Base-by-base conservation (phyloP, 208 protist genomes). In the Vickermania ingenoplastis region DNA sequence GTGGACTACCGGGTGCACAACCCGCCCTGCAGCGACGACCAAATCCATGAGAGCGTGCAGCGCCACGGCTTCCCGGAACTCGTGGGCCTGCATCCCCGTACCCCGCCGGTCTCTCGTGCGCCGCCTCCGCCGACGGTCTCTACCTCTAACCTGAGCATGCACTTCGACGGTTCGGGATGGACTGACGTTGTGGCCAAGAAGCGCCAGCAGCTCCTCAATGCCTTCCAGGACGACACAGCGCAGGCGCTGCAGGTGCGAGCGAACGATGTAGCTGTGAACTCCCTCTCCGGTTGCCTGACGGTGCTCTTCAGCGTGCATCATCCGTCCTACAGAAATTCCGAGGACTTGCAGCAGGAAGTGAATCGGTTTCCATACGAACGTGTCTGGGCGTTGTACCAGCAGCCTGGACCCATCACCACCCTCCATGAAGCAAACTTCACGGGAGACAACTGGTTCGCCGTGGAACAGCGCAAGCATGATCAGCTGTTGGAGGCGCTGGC, bases 221-320 rank as follows among this genome's bases (percentile, higher is more conserved):
- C 73, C 54, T 75, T 83, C 41, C 31, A 55, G 5, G 57, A 60
- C 31, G 76, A 75, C 51, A 73, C 67, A 31, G 73, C 72, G 1
- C 49, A 59, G 41, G 71, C 69, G n/a, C 36, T 82, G 17, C 30
- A 57, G 57, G 48, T 79, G 1, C 57, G 63, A 26, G 60, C 41
- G n/a, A 65, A 74, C 22, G 67, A 77, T 31, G 62, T 83, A 51
- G 56, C 77, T 27, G 67, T 73, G 49, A 60, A 63, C n/a, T 29
- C 51, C 7, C 31, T 79, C 24, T 24, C 25, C 13, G 65, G 59
- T 21, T 57, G 50, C 1, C 54, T 48, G 11, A 52, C 30, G n/a
- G 26, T 59, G 13, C 21, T 48, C 54, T 14, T 26, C 13, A 28
- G 11, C 13, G 13, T 25, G 5, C 21, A 13, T 17, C 50, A 28